Evolutionary conservation across 2,329 filamentous ascomycete genomes (phyloP), one percentile per base, ranked within the genome.

Genomic region (Xylariaceae sp.): DNA sequence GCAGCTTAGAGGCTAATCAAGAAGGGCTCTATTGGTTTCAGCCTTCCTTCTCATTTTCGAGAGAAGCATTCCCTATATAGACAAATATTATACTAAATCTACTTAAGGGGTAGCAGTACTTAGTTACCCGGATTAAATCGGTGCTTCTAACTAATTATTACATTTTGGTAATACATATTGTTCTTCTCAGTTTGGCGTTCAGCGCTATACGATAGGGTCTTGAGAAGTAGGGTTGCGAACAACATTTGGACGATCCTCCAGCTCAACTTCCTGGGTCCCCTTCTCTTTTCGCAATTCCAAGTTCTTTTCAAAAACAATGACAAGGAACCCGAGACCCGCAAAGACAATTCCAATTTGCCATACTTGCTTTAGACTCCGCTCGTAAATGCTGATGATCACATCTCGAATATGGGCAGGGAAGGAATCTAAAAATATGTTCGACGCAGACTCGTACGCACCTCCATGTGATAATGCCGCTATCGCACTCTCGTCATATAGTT

Each of bases 291-390:
- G 24, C 24, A 57, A 20, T 24, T 48, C 23, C 16, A 57, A 16
- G 18, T 57, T 21, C 50, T 40, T 57, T 30, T 57, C 54, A 2
- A 57, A 16, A 11, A 46, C 35, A 4, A 50, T 42, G 11, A 54
- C 45, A 10, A 57, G 36, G 29, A 57, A 57, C 4, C 39, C 50
- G 11, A 57, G 15, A 4, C 54, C 54, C 3, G 54, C 54, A 33
- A 57, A 57, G 21, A 53, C 37, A 23, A 57, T 57, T 23, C 53
- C 53, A 30, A 57, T 48, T 40, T 57, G 53, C 37, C 42, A 57
- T 26, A 57, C 53, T 37, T 27, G 53, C 53, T 48, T 47, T 21
- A 57, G 37, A 53, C 49, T 53, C 4, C 42, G 47, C 44, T 57
- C 53, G 39, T 57, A 57, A 26, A 57, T 48, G 33, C 53, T 44